Conservation (phyloP, 768 basidiomycete species). For the Cystobasidium tubakii region DNA sequence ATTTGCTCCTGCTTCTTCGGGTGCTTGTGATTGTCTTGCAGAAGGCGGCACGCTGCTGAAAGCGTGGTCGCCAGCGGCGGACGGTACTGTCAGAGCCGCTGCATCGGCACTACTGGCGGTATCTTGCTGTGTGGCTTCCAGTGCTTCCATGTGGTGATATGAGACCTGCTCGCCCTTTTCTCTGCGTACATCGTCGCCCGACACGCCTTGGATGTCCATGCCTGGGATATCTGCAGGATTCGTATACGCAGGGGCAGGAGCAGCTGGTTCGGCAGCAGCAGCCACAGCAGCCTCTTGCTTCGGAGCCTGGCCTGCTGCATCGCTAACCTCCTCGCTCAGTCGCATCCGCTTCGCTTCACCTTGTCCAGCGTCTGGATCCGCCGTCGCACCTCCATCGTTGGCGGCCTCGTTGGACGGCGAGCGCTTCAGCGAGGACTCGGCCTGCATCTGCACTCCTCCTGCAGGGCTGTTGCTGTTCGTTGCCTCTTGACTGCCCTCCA, state of each 20-base stretch:
- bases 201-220: constrained; percentile 23
- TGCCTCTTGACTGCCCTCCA: not conserved
- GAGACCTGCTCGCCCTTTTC: constrained; percentile 30
- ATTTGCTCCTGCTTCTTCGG: not conserved
- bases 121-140: not conserved
- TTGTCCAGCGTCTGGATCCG: not conserved
- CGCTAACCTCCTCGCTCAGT: not conserved
- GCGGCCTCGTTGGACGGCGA: not conserved
- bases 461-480: not conserved
- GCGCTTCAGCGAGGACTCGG: constrained; percentile 1
- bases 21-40: constrained; percentile 6
- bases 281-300: not conserved
- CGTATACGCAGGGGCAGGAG: not conserved
- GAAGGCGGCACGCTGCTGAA: constrained; percentile 9
- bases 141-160: constrained; percentile 21
- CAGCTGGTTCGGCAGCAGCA: no score
- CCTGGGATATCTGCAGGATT: constrained; percentile 10
- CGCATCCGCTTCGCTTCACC: constrained; percentile 3
- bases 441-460: not conserved
- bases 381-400: not conserved
- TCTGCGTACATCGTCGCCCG: constrained; percentile 33
- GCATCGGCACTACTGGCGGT: not conserved
- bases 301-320: not conserved
- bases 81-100: constrained; percentile 42
- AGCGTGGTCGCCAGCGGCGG: constrained; percentile 22